phyloP scores from a whole-genome alignment of 495 filamentous ascomycete species.

The Rhizodiscina lignyota region DNA sequence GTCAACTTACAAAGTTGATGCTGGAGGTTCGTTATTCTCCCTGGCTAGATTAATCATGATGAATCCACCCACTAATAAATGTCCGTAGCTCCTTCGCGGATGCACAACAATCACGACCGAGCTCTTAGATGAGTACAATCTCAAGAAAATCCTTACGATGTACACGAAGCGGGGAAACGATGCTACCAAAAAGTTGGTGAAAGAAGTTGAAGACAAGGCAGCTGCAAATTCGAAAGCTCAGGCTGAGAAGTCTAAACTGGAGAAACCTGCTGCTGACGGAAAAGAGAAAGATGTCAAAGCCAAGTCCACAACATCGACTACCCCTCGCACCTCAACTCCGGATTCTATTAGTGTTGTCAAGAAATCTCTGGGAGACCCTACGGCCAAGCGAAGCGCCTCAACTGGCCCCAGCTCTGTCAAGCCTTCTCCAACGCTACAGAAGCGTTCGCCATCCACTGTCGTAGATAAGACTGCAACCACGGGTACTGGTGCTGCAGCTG shows the following conservation, averaged over 20 bases:
- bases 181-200: slow-evolving; percentile 37
- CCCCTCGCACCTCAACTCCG: no score
- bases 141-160: slow-evolving; percentile 43
- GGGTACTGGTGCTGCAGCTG: no score
- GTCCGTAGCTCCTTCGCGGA: slow-evolving; percentile 36
- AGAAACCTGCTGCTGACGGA: no score
- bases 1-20: slow-evolving; percentile 43
- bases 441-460: no score
- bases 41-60: neutral
- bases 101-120: slow-evolving; percentile 49
- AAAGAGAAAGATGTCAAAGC: slow-evolving; percentile 18
- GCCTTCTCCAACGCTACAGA: no score
- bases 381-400: no score
- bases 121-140: slow-evolving; percentile 46
- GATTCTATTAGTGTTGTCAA: no score
- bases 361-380: no score
- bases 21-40: slow-evolving; percentile 30
- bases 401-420: no score
- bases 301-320: no score
- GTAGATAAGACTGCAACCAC: no score
- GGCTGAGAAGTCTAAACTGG: neutral
- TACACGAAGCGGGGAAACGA: slow-evolving; percentile 51
- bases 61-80: slow-evolving; percentile 7
- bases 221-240: slow-evolving; percentile 27
- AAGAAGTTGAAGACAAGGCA: slow-evolving; percentile 40